phyloP scores from a whole-genome alignment of 495 filamentous ascomycete genomes.

The Aspergillus taichungensis region DNA sequence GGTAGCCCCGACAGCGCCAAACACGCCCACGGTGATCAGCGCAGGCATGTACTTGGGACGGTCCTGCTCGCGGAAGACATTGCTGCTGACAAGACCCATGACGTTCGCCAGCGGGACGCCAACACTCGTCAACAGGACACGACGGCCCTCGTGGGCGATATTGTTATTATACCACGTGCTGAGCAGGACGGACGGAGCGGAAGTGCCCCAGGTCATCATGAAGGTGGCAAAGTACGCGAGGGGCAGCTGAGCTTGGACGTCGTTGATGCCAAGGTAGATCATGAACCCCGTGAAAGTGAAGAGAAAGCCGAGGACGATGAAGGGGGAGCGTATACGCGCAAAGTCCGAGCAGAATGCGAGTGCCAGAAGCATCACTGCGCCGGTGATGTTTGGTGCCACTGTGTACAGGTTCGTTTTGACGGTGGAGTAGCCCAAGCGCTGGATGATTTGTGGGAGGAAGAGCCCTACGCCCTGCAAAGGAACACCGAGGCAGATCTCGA shows the following conservation, averaged over 20 bases:
- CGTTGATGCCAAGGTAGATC: conserved; percentile 58
- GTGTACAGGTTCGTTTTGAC: conserved; percentile 73
- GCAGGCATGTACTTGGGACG: conserved; percentile 68
- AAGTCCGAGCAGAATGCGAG: conserved; percentile 60
- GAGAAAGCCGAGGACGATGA: conserved; percentile 63
- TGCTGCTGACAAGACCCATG: conserved; percentile 69
- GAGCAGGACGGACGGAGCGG: conserved; percentile 43
- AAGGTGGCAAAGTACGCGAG: conserved; percentile 72
- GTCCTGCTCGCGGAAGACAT: conserved; percentile 65
- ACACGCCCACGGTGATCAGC: conserved; percentile 61
- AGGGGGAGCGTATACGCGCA: conserved; percentile 58
- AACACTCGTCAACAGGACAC: conserved; percentile 61
- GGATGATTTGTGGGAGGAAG: conserved; percentile 69
- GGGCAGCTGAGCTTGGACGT: conserved; percentile 48
- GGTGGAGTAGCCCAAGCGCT: conserved; percentile 49
- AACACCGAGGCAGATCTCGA: conserved; percentile 69
- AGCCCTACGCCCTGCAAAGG: conserved; percentile 62
- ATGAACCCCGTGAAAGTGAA: conserved; percentile 70
- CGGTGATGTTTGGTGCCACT: conserved; percentile 61
- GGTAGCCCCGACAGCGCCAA: conserved; percentile 55
- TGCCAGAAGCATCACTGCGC: conserved; percentile 60
- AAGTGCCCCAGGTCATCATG: conserved; percentile 72
- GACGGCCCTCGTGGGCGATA: conserved; percentile 62
- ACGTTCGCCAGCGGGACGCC: conserved; percentile 70
- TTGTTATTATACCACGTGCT: conserved; percentile 73